Evolutionary conservation across 2,329 filamentous ascomycete species (phyloP), one percentile per base, ranked within the genome.

Genomic region (Dactylellina haptotyla): DNA sequence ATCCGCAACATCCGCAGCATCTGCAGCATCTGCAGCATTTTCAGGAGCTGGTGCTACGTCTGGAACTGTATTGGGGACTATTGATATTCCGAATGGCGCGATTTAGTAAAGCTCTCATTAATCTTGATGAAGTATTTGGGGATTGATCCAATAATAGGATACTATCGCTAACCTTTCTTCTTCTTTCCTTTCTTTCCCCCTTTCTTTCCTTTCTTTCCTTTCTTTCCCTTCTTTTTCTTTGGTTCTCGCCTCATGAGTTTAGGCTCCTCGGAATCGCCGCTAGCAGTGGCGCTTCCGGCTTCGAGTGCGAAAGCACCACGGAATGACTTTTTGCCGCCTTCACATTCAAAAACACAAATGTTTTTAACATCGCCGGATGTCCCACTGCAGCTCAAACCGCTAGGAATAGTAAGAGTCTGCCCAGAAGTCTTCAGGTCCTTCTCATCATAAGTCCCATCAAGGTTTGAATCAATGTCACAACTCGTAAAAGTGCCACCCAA

Each of bases 391-490:
- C 16, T 16, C 50, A 54, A 34, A n/a, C 18, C 30, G 9, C 9
- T 16, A 39, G 50, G 50, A 25, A 54, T 54, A 4, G 50, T 20
- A n/a, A 54, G 50, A 39, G 26, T 25, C 25, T 23, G 16, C 3
- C n/a, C 28, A 4, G n/a, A 10, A 25, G 28, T n/a, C 14, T 9
- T 26, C 50, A 54, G 18, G 16, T 34, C 26, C 25, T 54, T 26
- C 4, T 10, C 10, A 39, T 54, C 50, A 39, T 37, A 39, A 2
- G 20, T 54, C n/a, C 50, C 50, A 23, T 54, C 50, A 18, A 54
- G 50, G 26, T 54, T 54, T 10, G 28, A 23, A 54, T 54, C 50
- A 37, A 54, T 54, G 16, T 39, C 50, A 16, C 50, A 54, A 14
- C n/a, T 25, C 2, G 50, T 54, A 20, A 54, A 37, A 14, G 37